Evolutionary conservation across 2,329 filamentous ascomycete species (phyloP).

Genomic region (Penicillium sclerotigenum): DNA sequence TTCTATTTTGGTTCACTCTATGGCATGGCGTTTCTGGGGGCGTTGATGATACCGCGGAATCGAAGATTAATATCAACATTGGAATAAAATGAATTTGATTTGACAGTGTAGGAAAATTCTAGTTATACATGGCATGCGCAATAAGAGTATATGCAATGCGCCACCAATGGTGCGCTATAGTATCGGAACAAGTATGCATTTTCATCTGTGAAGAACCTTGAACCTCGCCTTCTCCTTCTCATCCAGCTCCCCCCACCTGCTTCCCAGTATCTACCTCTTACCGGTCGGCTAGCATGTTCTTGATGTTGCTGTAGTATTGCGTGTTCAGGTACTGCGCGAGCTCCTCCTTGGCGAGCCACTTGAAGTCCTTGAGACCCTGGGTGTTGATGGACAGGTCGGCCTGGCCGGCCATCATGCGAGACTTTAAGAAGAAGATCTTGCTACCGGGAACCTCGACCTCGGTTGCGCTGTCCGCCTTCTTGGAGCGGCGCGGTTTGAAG

Average conservation of each 20-base stretch:
- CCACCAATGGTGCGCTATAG: conserved; percentile 19
- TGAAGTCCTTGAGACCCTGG: conserved; percentile 74
- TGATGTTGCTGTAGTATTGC: conserved; percentile 70
- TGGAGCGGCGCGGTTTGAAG: conserved; percentile 46
- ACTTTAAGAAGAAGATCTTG: conserved; percentile 96
- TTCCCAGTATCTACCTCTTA: conserved; percentile 41
- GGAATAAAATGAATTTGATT: conserved; percentile 17
- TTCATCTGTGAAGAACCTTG: conserved; percentile 4
- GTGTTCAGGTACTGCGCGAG: conserved; percentile 63
- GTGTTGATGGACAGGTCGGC: conserved; percentile 71
- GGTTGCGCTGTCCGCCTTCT: conserved; percentile 35
- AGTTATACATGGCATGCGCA: conserved; percentile 40
- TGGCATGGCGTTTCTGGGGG: conserved; percentile 14
- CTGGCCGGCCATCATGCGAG: conserved; percentile 94
- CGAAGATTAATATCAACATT: not conserved
- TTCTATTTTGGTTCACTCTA: conserved; percentile 1
- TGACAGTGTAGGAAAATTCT: conserved; percentile 30
- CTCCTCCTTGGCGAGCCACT: conserved; percentile 91
- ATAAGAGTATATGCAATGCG: conserved; percentile 38
- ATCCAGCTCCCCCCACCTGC: not conserved
- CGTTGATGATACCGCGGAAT: conserved; percentile 3
- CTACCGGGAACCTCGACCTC: conserved; percentile 56
- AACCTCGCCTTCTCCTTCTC: not conserved
- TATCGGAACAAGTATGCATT: conserved; percentile 14
- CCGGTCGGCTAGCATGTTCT: conserved; percentile 79